Percentiles rank a stretch among this genome's conserved stretches.
phyloP scores from a whole-genome alignment of 352 stramenopile species.

The Globisporangium cylindrosporum region DNA sequence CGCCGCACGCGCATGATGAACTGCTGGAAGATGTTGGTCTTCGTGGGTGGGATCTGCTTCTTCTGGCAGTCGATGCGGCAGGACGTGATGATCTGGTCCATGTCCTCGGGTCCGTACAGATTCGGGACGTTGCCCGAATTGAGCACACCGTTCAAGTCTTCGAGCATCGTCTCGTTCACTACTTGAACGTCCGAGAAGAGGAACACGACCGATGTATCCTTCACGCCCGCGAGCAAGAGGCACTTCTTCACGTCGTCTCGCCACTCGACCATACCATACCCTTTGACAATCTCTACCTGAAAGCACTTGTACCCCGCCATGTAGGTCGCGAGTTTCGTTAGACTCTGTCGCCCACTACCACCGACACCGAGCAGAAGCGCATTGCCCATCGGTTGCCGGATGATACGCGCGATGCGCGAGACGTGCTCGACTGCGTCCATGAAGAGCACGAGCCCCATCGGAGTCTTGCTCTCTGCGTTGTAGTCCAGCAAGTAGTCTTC shows the following conservation, averaged over 20 bases:
- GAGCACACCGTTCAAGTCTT: constrained; percentile 94
- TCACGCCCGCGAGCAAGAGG: constrained; percentile 85
- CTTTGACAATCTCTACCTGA: constrained; percentile 95
- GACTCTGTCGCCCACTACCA: constrained; percentile 89
- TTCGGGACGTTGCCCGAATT: constrained; percentile 95
- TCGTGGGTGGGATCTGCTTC: constrained; percentile 88
- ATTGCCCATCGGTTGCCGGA: constrained; percentile 86
- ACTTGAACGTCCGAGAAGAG: constrained; percentile 95
- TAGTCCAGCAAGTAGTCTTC: constrained; percentile 90
- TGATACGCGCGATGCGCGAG: constrained; percentile 76
- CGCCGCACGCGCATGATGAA: constrained; percentile 90
- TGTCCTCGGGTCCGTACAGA: constrained; percentile 89
- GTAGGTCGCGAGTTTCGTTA: constrained; percentile 91
- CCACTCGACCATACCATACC: constrained; percentile 92
- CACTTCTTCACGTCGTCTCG: constrained; percentile 92
- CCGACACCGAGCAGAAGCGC: constrained; percentile 91
- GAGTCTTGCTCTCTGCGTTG: constrained; percentile 90
- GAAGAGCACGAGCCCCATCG: constrained; percentile 88
- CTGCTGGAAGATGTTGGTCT: constrained; percentile 94
- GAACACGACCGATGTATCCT: constrained; percentile 91
- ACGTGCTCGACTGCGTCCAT: constrained; percentile 88
- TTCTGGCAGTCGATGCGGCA: constrained; percentile 92
- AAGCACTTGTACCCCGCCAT: constrained; percentile 93
- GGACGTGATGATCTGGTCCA: constrained; percentile 89
- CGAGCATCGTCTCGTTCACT: constrained; percentile 94